phyloP scores from a whole-genome alignment of 1,139 yeast species.

The Candida sp. region DNA sequence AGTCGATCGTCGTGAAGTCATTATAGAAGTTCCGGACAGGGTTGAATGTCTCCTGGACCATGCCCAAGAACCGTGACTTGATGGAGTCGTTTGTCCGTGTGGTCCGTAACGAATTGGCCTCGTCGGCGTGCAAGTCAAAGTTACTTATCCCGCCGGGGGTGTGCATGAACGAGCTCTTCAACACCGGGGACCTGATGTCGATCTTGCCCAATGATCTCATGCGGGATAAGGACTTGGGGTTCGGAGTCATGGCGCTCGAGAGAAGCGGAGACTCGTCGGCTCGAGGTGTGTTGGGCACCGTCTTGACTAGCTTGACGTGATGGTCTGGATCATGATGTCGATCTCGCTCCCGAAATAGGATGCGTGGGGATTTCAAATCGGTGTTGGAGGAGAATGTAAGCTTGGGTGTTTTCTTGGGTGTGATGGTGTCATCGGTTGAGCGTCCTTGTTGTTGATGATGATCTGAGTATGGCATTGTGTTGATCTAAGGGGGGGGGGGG shows the following conservation, averaged over 20 bases:
- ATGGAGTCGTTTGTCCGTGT: constrained; percentile 22
- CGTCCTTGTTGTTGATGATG: neutral
- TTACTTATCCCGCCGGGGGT: constrained; percentile 15
- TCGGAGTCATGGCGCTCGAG: neutral
- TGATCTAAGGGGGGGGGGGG: no score
- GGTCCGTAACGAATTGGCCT: constrained; percentile 19
- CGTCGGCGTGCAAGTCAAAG: constrained; percentile 4
- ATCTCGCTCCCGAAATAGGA: neutral
- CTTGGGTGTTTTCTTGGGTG: neutral
- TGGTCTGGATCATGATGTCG: neutral
- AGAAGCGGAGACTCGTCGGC: neutral
- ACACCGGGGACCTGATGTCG: constrained; percentile 24
- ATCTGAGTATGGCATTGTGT: neutral
- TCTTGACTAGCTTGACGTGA: constrained; percentile 4
- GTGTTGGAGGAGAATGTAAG: neutral
- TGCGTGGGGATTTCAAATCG: neutral
- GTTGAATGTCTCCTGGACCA: constrained; percentile 23
- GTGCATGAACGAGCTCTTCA: constrained; percentile 10
- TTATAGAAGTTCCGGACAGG: constrained; percentile 49
- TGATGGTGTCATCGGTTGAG: neutral
- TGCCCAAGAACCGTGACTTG: constrained; percentile 20
- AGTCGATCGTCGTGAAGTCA: constrained; percentile 73
- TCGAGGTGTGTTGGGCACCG: constrained; percentile 16
- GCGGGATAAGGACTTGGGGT: constrained; percentile 10
- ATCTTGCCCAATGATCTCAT: constrained; percentile 27